These are phyloP conservation scores for Kwoniella europaea DNA, from an alignment of 768 basidiomycete species.

Conservation along the genomic window DNA sequence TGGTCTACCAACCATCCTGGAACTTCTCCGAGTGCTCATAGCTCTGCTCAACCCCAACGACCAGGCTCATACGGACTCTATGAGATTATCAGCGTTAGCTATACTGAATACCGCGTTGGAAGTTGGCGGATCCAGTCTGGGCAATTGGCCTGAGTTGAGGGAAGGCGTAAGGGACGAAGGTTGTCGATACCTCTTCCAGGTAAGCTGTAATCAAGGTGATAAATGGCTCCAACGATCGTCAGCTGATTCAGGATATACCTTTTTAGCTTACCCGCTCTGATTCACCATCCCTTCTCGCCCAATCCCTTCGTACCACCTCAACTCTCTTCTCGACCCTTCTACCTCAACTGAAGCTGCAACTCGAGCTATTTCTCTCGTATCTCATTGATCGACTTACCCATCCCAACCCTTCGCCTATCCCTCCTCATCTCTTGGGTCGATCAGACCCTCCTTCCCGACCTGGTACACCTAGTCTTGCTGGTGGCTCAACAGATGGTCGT, in stretches of 20 bases:
- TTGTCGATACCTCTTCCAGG: conserved; percentile 94
- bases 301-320: conserved; percentile 80
- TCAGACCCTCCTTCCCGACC: conserved; percentile 34
- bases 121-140: conserved; percentile 75
- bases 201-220: conserved; percentile 19
- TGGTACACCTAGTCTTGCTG: conserved; percentile 29
- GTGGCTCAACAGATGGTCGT: conserved; percentile 55
- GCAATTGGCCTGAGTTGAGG: conserved; percentile 76
- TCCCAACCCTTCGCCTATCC: conserved; percentile 44
- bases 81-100: conserved; percentile 82
- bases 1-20: conserved; percentile 88
- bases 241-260: conserved; percentile 2
- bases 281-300: conserved; percentile 75
- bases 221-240: background rate
- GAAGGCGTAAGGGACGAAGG: conserved; percentile 81
- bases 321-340: conserved; percentile 88
- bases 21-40: conserved; percentile 89
- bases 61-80: conserved; percentile 94
- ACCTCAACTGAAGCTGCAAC: conserved; percentile 84
- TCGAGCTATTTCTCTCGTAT: conserved; percentile 92
- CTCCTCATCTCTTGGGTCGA: conserved; percentile 34
- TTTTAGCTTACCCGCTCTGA: conserved; percentile 80
- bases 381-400: conserved; percentile 86
- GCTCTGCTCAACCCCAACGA: conserved; percentile 94
- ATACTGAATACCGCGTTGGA: conserved; percentile 88